A percentile compares a stretch with the other conserved stretches of the same genome.
Conservation (phyloP, 2,329 filamentous ascomycete species). For the Myriosclerotinia scirpicola region DNA sequence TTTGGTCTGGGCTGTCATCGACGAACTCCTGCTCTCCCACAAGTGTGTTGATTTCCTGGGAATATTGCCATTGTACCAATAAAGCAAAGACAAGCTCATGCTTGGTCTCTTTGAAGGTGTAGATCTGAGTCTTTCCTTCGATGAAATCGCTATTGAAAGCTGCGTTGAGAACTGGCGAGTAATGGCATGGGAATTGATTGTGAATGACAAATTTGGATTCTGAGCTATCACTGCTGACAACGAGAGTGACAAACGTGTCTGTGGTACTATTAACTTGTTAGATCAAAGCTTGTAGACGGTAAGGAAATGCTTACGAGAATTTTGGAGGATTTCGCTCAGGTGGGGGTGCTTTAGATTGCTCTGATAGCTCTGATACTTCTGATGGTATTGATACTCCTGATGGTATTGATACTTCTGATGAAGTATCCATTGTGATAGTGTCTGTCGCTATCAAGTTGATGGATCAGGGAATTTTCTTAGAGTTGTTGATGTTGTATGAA, state of each 20-base stretch:
- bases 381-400: too few species aligned
- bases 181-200: background rate
- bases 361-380: too few species aligned
- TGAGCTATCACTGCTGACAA: background rate
- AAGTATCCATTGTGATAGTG: too few species aligned
- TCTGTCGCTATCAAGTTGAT: too few species aligned
- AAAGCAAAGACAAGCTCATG: background rate
- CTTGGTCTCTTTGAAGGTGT: constrained; percentile 10
- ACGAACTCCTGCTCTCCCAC: background rate
- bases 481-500: too few species aligned
- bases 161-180: constrained; percentile 16
- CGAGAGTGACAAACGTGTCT: background rate
- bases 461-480: too few species aligned
- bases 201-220: background rate
- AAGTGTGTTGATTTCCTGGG: background rate
- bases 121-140: constrained; percentile 20
- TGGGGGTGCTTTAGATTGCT: too few species aligned
- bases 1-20: background rate
- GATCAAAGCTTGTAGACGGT: too few species aligned
- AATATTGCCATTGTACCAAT: constrained; percentile 23
- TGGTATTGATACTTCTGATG: too few species aligned
- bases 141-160: constrained; percentile 12
- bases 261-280: background rate
- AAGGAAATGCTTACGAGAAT: too few species aligned
- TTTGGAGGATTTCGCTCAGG: too few species aligned